Conservation (phyloP, 768 basidiomycete species). For the Mycena rosella region DNA sequence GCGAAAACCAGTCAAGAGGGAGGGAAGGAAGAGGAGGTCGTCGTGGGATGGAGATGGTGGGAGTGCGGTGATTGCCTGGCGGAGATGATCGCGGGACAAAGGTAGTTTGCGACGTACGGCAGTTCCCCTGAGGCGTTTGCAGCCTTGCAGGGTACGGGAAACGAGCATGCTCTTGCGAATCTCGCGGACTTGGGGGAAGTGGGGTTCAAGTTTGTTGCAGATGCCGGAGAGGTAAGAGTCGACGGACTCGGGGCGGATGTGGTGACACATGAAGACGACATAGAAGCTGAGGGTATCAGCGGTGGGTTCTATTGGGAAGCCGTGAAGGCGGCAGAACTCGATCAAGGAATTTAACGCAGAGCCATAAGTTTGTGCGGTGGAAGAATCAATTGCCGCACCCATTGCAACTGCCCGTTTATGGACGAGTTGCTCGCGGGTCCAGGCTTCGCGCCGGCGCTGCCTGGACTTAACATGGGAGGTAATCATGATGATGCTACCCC, state of each 20-base stretch:
- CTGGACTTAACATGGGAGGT: slow-evolving; percentile 29
- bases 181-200: slow-evolving; percentile 46
- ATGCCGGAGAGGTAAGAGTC: slow-evolving; percentile 55
- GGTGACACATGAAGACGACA: slow-evolving; percentile 48
- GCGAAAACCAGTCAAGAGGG: slow-evolving; percentile 38
- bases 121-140: slow-evolving; percentile 34
- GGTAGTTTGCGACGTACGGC: slow-evolving; percentile 45
- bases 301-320: slow-evolving; percentile 44
- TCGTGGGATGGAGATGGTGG: slow-evolving; percentile 22
- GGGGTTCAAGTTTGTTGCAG: slow-evolving; percentile 46
- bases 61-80: slow-evolving; percentile 6
- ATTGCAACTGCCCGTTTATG: not conserved
- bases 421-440: slow-evolving; percentile 37
- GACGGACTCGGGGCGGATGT: slow-evolving; percentile 53
- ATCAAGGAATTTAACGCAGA: slow-evolving; percentile 49
- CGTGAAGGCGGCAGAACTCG: slow-evolving; percentile 43
- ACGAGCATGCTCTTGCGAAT: slow-evolving; percentile 43
- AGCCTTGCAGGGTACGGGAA: slow-evolving; percentile 40
- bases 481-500: not conserved
- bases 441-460: slow-evolving; percentile 48
- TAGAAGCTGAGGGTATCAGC: slow-evolving; percentile 51
- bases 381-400: slow-evolving; percentile 30
- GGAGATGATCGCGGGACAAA: slow-evolving; percentile 37
- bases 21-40: slow-evolving; percentile 35
- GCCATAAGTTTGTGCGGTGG: slow-evolving; percentile 40